phyloP scores from a whole-genome alignment of 2,329 filamentous ascomycete species.

The Ophiostoma quercus region DNA sequence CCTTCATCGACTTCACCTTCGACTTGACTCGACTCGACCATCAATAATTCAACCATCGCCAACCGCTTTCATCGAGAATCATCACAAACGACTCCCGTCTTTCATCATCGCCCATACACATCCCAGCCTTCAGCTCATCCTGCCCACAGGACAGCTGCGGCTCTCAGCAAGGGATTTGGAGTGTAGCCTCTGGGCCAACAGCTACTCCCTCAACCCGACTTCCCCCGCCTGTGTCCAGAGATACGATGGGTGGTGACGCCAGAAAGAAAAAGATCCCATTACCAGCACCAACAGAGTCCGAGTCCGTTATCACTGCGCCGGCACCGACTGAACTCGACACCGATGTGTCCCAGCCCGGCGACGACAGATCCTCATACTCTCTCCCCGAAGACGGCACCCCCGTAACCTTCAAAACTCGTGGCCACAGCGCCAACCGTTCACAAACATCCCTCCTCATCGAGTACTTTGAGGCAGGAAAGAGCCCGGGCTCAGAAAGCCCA shows the following conservation, averaged over 20 bases:
- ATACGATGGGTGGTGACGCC: conserved; percentile 40
- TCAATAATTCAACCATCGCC: neutral
- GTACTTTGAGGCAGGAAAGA: conserved; percentile 81
- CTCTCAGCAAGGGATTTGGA: neutral
- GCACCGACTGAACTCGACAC: conserved; percentile 60
- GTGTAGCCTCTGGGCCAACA: neutral
- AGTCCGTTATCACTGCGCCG: conserved; percentile 51
- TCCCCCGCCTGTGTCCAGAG: conserved; percentile 13
- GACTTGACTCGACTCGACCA: neutral
- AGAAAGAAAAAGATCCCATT: conserved; percentile 54
- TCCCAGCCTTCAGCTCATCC: neutral
- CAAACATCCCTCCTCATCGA: conserved; percentile 91
- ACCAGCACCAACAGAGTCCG: conserved; percentile 70
- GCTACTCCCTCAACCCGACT: neutral
- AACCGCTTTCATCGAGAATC: neutral
- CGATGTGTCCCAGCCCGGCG: conserved; percentile 62
- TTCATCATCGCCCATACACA: neutral
- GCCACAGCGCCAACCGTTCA: conserved; percentile 57
- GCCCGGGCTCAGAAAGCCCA: conserved; percentile 46
- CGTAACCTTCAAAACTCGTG: conserved; percentile 80
- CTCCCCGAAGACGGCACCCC: conserved; percentile 84
- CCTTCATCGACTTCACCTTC: neutral
- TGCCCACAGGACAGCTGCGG: neutral
- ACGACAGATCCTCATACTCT: conserved; percentile 69
- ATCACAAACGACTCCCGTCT: neutral